Evolutionary conservation across 2,329 filamentous ascomycete genomes (phyloP), one percentile per base, ranked within the genome.

Genomic region (Penicillium concentricum): DNA sequence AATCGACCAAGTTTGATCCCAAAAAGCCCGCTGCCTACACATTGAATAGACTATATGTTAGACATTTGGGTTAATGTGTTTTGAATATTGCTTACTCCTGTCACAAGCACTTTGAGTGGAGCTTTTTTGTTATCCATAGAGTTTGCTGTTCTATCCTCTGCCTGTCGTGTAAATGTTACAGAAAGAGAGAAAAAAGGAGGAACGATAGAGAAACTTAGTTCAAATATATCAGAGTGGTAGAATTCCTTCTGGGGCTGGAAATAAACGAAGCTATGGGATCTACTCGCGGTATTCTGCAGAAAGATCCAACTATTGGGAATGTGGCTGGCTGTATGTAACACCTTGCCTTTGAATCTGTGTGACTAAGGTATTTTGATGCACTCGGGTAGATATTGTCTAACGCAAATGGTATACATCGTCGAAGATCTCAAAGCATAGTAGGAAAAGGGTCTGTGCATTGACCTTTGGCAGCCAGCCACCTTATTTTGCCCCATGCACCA

Each of bases 1-100:
- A 47, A 47, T 64, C 62, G 7, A 64, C 55, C 30, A 64, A 18
- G 28, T 63, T 51, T 12, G 60, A 63, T 22, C 62, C 61, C 1
- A 64, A 42, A 45, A 63, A 64, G 0, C 62, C 61, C 12, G 59
- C 62, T 37, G 54, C 60, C 60, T 61, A 30, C 18, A 13, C 3
- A 30, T n/a, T 26, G 18, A 38, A 44, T 16, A 12, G 18, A 2
- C 5, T 2, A 16, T 18, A 6, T 26, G 20, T 35, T 18, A n/a
- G 15, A 20, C 5, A 18, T 10, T 1, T 5, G 13, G 9, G 3
- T 16, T 18, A 24, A 22, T 8, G 7, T 34, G 4, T n/a, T 8
- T 37, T 18, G 3, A 24, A 9, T 44, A 15, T 37, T 28, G 10
- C 49, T 51, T 20, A 51, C 49, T 7, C 49, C 49, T 37, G 41